Evolutionary conservation across 331 rosid genomes (phyloP), one percentile per base, ranked within the genome.

Genomic region (Cydonia oblonga): DNA sequence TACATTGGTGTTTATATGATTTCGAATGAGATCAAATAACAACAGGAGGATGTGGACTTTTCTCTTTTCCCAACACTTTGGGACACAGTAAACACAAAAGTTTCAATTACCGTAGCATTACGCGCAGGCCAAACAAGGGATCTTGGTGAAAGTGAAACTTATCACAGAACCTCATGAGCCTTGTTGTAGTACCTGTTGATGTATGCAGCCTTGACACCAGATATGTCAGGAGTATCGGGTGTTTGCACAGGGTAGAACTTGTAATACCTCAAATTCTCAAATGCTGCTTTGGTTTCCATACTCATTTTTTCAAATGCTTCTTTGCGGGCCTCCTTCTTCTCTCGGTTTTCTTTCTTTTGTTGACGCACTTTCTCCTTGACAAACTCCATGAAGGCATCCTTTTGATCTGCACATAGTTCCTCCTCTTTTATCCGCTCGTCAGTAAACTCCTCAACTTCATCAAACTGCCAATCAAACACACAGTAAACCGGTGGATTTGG

Each of bases 401-500:
- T 71, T 22, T 71, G 30, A 2, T 71, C 75, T 12, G 19, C 67
- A 3, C 4, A 19, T 14, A 71, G 2, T 22, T 71, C 67, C 56
- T 38, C 75, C 6, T 22, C 56, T 15, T 18, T 25, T 3, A 71
- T 40, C 42, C 40, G 25, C 13, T 71, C 57, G 4, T 58, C 57
- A 5, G 67, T 19, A 5, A 57, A 58, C 26, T 71, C 75, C 67
- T 58, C 67, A 2, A 71, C 67, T 25, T 71, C 75, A 19, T 71
- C 75, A 14, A 71, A 23, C 6, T 71, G 56, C 75, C 75, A 71
- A 25, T 71, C 75, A 3, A 71, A 71, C 5, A 18, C n/a, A 2
- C 54, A 61, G 4, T 35, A 40, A 22, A 71, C 40, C 14, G 75
- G 75, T 76, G 97, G 97, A 64, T 87, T 87, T 78, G 85, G 81